Evolutionary conservation across 2,329 filamentous ascomycete genomes (phyloP), one percentile per base, ranked within the genome.

Genomic region (Geoglossum cookeanum): DNA sequence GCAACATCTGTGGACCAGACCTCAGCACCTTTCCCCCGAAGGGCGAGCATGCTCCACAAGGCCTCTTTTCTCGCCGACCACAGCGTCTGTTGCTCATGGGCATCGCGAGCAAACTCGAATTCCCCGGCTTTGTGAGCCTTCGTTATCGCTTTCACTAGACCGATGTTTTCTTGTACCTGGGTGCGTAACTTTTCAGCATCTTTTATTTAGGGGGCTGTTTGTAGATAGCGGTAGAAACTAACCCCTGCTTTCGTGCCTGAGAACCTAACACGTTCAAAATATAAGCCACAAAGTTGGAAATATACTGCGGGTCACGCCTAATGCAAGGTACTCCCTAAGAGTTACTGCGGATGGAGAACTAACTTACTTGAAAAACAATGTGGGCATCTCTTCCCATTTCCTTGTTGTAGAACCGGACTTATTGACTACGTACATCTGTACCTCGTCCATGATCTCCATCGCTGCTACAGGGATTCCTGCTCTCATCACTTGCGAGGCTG

Each of bases 381-480:
- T 90, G 0, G 86, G 85, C 57, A 77, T 70, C 68, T 90, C 86
- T 63, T 83, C 78, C 86, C 86, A 91, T 48, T 79, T 78, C 4
- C 78, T 82, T 6, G 79, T 77, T 0, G 84, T 88, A 3, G 80
- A 79, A 0, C 84, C 83, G 9, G 83, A 79, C 56, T 81, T 74
- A 69, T 92, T 92, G 65, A 92, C 82, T 0, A 91, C 84, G 61
- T 75, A 78, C 87, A 92, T 92, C 69, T 90, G 85, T 3, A 91
- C 84, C 58, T 92, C 87, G 65, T 92, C 87, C 84, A 92, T 88
- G 62, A 92, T 81, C 69, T 92, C 87, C 79, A 90, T 84, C 3
- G 84, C 84, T 0, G 83, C 84, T 5, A 90, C 77, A 0, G 83
- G 85, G 3, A 89, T 75, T 0, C 83, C 85, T 0, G 80, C 77